Percentiles rank a stretch among this genome's conserved stretches.
phyloP scores from a whole-genome alignment of 1,139 yeast genomes.

The Yamadazyma dendronema region DNA sequence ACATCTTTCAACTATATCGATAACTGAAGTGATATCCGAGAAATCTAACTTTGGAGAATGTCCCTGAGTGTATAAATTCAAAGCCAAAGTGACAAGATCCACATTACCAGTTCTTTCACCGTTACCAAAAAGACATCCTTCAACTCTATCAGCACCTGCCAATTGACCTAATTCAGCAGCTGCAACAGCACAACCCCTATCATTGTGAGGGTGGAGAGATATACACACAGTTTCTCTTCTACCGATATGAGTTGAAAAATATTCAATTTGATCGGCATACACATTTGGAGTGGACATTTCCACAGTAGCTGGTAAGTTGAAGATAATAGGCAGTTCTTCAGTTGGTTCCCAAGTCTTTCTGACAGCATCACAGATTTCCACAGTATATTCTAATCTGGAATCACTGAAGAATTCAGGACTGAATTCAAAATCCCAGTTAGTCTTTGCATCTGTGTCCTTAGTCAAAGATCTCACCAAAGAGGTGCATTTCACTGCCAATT shows the following conservation, averaged over 20 bases:
- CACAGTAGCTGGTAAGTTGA: slow-evolving; percentile 50
- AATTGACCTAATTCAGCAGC: slow-evolving; percentile 48
- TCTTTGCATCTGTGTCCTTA: slow-evolving; percentile 38
- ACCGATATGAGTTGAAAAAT: slow-evolving; percentile 39
- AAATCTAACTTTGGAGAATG: slow-evolving; percentile 45
- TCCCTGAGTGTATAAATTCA: slow-evolving; percentile 49
- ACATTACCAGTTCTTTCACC: slow-evolving; percentile 54
- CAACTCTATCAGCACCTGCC: slow-evolving; percentile 53
- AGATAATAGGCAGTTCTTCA: slow-evolving; percentile 40
- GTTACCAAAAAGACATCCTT: slow-evolving; percentile 50
- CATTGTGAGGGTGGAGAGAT: slow-evolving; percentile 49
- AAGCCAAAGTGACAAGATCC: slow-evolving; percentile 47
- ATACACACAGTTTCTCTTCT: slow-evolving; percentile 46
- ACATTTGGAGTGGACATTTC: slow-evolving; percentile 49
- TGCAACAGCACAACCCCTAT: slow-evolving; percentile 51
- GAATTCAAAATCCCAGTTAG: slow-evolving; percentile 47
- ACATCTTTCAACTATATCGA: slow-evolving; percentile 45
- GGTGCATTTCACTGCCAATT: slow-evolving; percentile 42
- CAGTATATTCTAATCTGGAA: slow-evolving; percentile 42
- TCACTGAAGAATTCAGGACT: slow-evolving; percentile 50
- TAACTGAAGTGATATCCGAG: slow-evolving; percentile 39
- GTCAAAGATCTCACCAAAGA: slow-evolving; percentile 41
- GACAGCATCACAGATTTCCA: slow-evolving; percentile 47
- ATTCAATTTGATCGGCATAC: slow-evolving; percentile 52
- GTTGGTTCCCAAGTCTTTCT: slow-evolving; percentile 48